Conservation (phyloP, 2,329 filamentous ascomycete genomes). For the Tolypocladium endophyticum region DNA sequence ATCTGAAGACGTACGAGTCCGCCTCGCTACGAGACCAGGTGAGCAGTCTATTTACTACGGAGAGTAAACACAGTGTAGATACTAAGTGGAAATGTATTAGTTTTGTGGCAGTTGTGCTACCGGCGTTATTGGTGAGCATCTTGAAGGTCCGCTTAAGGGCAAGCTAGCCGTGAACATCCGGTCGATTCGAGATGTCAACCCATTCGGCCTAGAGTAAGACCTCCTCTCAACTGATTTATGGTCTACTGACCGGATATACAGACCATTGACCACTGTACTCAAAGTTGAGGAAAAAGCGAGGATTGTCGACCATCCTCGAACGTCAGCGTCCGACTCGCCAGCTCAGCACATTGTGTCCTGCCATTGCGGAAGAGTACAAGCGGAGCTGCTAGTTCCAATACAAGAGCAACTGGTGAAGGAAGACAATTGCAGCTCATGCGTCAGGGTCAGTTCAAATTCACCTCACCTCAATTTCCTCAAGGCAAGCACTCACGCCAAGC, state of each 20-base stretch:
- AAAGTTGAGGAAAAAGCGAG: background rate
- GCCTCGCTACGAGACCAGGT: background rate
- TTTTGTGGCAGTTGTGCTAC: constrained; percentile 18
- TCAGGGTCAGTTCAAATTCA: constrained; percentile 10
- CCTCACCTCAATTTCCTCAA: background rate
- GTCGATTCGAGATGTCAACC: constrained; percentile 11
- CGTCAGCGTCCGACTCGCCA: background rate
- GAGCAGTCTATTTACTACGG: background rate
- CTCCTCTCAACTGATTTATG: too few relatives aligned
- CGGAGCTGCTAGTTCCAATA: constrained; percentile 16
- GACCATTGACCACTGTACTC: background rate
- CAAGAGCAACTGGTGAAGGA: constrained; percentile 29
- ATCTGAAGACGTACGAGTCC: background rate
- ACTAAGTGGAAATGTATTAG: constrained; percentile 1
- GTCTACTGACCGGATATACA: background rate
- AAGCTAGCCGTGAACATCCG: constrained; percentile 13
- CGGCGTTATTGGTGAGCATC: constrained; percentile 13
- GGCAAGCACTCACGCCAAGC: background rate
- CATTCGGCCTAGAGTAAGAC: constrained; percentile 12
- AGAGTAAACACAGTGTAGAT: too few relatives aligned
- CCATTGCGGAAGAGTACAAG: constrained; percentile 14
- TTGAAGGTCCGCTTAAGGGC: constrained; percentile 9
- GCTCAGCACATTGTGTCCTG: constrained; percentile 13
- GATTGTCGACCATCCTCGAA: background rate
- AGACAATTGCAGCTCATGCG: constrained; percentile 24